Evolutionary conservation across 1,139 yeast genomes (phyloP).

Genomic region (Meyerozyma athensensis): DNA sequence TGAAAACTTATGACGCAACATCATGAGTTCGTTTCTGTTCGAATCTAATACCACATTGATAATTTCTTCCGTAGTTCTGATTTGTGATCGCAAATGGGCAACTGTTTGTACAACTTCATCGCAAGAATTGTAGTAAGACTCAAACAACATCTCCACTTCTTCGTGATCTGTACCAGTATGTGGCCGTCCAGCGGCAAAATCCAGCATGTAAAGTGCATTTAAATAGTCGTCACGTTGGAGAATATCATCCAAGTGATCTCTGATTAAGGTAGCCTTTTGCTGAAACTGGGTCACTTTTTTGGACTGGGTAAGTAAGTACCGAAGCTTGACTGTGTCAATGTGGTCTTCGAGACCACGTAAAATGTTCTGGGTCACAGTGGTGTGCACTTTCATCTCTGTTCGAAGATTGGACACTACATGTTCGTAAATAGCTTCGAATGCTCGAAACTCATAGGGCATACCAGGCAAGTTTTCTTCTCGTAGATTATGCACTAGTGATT

Average conservation of each 20-base stretch:
- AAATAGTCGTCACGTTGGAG: constrained; percentile 39
- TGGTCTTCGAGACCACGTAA: constrained; percentile 35
- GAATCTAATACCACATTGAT: constrained; percentile 43
- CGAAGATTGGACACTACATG: constrained; percentile 36
- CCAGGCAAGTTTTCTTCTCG: constrained; percentile 20
- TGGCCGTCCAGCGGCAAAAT: constrained; percentile 17
- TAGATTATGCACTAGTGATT: constrained; percentile 28
- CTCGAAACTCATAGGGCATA: constrained; percentile 42
- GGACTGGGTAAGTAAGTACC: constrained; percentile 40
- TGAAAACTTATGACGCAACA: constrained; percentile 39
- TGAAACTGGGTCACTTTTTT: constrained; percentile 44
- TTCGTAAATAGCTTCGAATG: constrained; percentile 38
- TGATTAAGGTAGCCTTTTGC: constrained; percentile 35
- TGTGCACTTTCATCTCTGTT: constrained; percentile 42
- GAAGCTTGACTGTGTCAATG: constrained; percentile 34
- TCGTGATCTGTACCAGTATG: constrained; percentile 34
- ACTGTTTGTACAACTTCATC: constrained; percentile 46
- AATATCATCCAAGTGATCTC: constrained; percentile 37
- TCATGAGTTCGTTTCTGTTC: constrained; percentile 45
- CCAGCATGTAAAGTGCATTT: constrained; percentile 37
- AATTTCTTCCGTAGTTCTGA: constrained; percentile 44
- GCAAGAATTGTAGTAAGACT: constrained; percentile 39
- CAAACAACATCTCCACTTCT: constrained; percentile 41
- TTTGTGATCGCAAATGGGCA: constrained; percentile 36
- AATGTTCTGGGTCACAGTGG: constrained; percentile 34